phyloP scores from a whole-genome alignment of 2,329 filamentous ascomycete genomes.

The Hymenoscyphus fraxineus region DNA sequence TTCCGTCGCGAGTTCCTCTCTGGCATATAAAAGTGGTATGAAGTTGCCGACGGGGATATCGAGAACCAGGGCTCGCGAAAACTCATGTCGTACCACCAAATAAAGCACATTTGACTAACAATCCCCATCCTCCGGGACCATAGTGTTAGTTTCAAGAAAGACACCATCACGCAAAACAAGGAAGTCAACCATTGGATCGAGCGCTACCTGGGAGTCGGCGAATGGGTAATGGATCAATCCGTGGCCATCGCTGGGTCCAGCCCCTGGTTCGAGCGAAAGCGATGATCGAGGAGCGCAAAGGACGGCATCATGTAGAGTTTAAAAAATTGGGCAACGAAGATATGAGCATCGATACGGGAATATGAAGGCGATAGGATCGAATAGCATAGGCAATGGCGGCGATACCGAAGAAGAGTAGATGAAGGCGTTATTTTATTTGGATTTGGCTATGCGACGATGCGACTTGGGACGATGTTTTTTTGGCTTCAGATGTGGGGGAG shows the following conservation, averaged over 20 bases:
- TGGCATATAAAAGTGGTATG: neutral
- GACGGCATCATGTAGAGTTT: neutral
- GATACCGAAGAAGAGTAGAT: neutral
- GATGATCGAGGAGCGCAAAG: conserved; percentile 43
- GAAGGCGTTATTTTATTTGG: neutral
- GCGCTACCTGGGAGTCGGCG: conserved; percentile 88
- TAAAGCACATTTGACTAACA: conserved; percentile 41
- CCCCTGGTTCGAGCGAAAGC: conserved; percentile 85
- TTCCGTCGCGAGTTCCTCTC: neutral
- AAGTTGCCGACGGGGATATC: neutral
- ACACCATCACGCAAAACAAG: conserved; percentile 78
- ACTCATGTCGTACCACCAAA: conserved; percentile 6
- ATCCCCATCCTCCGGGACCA: conserved; percentile 39
- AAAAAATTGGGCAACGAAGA: neutral
- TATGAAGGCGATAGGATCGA: neutral
- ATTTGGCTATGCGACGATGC: too few relatives aligned
- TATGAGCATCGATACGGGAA: neutral
- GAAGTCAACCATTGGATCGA: conserved; percentile 85
- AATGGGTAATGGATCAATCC: conserved; percentile 98
- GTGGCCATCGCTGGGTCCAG: conserved; percentile 86
- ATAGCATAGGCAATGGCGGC: neutral
- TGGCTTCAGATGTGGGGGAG: conserved; percentile 5
- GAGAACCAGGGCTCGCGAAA: neutral
- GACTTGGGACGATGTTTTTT: conserved; percentile 6
- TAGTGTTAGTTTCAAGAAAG: conserved; percentile 80